Evolutionary conservation across 2,329 filamentous ascomycete species (phyloP), one percentile per base, ranked within the genome.

Genomic region (Leptographium flavum): DNA sequence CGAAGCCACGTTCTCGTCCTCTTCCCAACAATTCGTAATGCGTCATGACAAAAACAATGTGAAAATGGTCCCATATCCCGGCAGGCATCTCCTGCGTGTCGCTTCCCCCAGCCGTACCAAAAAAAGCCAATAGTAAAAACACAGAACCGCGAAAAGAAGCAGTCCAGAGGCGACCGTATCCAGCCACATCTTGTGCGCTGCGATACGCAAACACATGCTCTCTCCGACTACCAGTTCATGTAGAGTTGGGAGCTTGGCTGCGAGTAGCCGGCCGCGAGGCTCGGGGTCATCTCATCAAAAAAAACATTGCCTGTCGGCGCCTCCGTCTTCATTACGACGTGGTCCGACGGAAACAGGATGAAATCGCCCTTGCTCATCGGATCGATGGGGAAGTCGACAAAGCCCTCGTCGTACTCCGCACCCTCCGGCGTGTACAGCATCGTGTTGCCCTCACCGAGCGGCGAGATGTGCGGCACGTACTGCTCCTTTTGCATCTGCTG

Each of bases 361-460:
- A 86, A 87, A 58, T 86, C 81, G 11, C 60, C 63, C 22, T 67
- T 62, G 10, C 58, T 63, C n/a, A 58, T 63, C 40, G 61, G 63
- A 28, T 64, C 62, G 25, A 57, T 55, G 4, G 63, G 56, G 31
- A 64, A 65, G 27, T 80, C 78, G 35, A 75, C 73, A 53, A 78
- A 83, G 33, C 71, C 73, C 54, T 86, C 81, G 49, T 87, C 81
- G 49, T 86, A 81, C 22, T 76, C 72, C 17, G 66, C 65, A 0
- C 79, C 79, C 36, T 70, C 70, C 40, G 82, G 78, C 10, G 81
- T 82, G 61, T 71, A 82, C 28, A 86, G 70, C 64, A 84, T 83
- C 2, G 77, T 65, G 48, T 81, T 79, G 31, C 73, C 71, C 54
- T 85, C 81, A 5, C 79, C 82, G 45, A 70, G 69, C 9, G 81